Evolutionary conservation across 1,284 basidiomycete species (phyloP).

Genomic region (Takashimella koratensis): DNA sequence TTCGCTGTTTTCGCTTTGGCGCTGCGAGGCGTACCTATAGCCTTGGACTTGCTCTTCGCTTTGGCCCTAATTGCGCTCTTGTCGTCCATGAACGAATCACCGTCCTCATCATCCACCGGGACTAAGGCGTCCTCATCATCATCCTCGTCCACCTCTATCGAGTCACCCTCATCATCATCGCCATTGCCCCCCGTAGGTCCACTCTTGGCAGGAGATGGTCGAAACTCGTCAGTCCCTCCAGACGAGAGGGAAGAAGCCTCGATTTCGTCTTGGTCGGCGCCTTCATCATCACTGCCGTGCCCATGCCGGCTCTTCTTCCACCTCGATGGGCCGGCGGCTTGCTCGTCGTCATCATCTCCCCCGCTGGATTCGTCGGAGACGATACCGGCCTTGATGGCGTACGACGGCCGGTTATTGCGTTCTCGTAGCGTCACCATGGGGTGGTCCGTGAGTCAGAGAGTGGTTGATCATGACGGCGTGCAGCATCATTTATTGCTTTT

Average conservation of each 20-base stretch:
- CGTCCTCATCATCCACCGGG: neutral
- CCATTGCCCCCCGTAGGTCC: slow-evolving; percentile 6
- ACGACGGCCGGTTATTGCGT: slow-evolving; percentile 18
- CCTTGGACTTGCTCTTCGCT: neutral
- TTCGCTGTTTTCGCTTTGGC: neutral
- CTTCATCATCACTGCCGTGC: neutral
- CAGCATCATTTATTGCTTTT: no score
- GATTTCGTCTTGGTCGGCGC: slow-evolving; percentile 5
- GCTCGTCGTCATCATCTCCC: slow-evolving; percentile 1
- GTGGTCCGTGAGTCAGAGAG: neutral
- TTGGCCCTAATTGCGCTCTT: no score
- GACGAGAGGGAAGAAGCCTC: neutral
- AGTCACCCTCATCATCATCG: slow-evolving; percentile 13
- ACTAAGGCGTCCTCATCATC: neutral
- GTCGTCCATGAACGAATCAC: neutral
- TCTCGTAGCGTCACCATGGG: slow-evolving; percentile 29
- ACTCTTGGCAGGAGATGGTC: neutral
- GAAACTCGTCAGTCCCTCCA: neutral
- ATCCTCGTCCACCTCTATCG: neutral
- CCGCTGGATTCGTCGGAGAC: neutral
- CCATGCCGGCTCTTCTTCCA: neutral
- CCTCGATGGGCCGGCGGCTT: neutral
- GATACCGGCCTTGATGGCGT: neutral
- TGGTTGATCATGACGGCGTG: no score
- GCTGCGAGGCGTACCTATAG: neutral